A percentile compares a stretch with the other conserved stretches of the same genome.
These are phyloP conservation scores for Sinapis alba DNA, from an alignment of 441 rosid genomes.

Conservation along the genomic window DNA sequence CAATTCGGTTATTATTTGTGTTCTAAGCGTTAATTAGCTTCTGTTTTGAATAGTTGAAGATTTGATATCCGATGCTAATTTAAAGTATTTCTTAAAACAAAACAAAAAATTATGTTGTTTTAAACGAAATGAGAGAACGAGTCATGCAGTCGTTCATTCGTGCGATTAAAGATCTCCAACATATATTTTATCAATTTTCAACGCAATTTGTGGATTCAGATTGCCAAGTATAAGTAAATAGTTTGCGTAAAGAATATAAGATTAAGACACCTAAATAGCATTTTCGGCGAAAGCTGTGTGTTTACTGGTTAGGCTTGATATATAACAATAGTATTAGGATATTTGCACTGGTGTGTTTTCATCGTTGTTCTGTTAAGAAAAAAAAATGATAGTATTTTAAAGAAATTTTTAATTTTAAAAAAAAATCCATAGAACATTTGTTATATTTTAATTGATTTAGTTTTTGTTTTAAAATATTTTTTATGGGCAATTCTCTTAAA, in stretches of 20 bases:
- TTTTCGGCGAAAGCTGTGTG: background rate
- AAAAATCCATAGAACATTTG: no score
- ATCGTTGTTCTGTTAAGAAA: no score
- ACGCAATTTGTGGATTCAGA: conserved; percentile 3
- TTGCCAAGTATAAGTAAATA: background rate
- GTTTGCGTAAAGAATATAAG: conserved; percentile 16
- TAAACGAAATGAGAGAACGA: background rate
- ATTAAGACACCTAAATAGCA: conserved; percentile 15
- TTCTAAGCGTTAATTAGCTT: background rate
- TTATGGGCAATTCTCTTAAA: no score
- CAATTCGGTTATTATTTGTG: background rate
- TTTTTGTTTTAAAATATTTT: no score
- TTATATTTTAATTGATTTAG: no score
- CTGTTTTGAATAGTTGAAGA: background rate
- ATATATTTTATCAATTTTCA: background rate
- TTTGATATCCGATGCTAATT: background rate
- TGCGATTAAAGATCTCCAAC: conserved; percentile 1
- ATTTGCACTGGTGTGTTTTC: no score
- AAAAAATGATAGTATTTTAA: no score
- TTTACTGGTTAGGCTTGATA: no score
- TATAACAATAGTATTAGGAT: background rate
- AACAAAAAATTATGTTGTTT: background rate
- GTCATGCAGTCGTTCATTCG: background rate
- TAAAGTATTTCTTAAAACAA: background rate
- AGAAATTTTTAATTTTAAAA: no score